Conservation (phyloP, 1,139 yeast species). For the Sugiyamaella castrensis region DNA sequence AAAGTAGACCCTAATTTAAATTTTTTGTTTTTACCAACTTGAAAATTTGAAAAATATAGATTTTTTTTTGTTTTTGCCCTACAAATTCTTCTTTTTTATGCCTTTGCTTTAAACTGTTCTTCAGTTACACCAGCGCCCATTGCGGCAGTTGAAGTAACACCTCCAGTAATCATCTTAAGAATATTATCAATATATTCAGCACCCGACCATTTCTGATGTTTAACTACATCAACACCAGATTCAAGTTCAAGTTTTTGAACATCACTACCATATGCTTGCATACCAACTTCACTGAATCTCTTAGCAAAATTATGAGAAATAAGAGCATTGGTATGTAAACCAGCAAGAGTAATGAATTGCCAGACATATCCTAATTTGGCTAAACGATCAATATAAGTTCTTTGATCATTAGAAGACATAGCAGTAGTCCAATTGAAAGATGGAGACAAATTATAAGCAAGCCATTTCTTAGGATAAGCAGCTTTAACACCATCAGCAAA, state of each 20-base stretch:
- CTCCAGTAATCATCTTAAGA: slow-evolving; percentile 89
- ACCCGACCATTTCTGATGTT: slow-evolving; percentile 99
- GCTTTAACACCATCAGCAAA: slow-evolving; percentile 89
- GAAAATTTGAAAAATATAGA: background rate
- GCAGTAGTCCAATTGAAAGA: slow-evolving; percentile 98
- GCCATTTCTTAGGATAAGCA: slow-evolving; percentile 85
- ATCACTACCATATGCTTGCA: slow-evolving; percentile 90
- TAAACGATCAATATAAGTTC: slow-evolving; percentile 82
- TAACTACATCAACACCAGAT: slow-evolving; percentile 88
- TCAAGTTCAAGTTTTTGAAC: slow-evolving; percentile 90
- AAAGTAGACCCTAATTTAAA: too few species aligned
- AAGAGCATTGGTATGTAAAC: slow-evolving; percentile 92
- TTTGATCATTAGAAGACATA: slow-evolving; percentile 83
- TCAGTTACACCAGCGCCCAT: slow-evolving; percentile 99
- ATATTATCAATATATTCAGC: slow-evolving; percentile 94
- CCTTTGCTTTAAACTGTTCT: slow-evolving; percentile 71
- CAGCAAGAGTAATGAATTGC: slow-evolving; percentile 98
- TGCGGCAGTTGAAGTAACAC: slow-evolving; percentile 93
- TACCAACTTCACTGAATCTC: slow-evolving; percentile 76
- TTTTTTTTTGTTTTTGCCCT: background rate
- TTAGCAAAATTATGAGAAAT: slow-evolving; percentile 84
- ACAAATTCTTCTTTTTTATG: slow-evolving; percentile 5
- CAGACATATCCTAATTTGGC: slow-evolving; percentile 91
- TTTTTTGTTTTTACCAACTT: too few species aligned
- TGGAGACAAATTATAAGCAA: slow-evolving; percentile 93